Percentiles rank a stretch among this genome's conserved stretches.
Evolutionary conservation across 768 basidiomycete species (phyloP).

Genomic region (Tylopilus rubrobrunneus): DNA sequence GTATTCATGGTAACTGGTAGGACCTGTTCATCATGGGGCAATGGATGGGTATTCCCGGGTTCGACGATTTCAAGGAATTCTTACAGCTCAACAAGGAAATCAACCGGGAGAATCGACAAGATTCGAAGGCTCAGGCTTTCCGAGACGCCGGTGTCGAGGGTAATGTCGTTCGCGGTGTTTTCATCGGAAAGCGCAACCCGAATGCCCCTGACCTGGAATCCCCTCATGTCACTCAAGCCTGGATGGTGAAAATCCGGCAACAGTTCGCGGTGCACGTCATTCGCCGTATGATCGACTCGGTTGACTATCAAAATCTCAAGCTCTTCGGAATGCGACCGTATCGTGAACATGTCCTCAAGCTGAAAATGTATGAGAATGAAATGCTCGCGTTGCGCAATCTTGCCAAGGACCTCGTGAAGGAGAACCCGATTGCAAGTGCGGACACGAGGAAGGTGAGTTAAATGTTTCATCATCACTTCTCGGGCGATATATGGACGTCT

Average conservation of each 20-base stretch:
- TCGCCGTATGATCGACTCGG: background rate
- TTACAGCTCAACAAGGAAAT: background rate
- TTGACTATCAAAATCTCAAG: background rate
- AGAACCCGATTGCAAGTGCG: too few species aligned
- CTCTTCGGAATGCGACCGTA: background rate
- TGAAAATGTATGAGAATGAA: too few species aligned
- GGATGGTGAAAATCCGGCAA: too few species aligned
- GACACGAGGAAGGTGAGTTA: too few species aligned
- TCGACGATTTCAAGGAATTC: background rate
- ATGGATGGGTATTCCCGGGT: background rate
- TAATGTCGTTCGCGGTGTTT: background rate
- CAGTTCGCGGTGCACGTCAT: background rate
- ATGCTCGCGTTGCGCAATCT: too few species aligned
- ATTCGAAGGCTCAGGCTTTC: background rate
- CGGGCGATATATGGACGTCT: too few species aligned
- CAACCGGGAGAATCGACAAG: background rate
- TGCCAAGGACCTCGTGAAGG: too few species aligned
- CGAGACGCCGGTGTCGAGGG: background rate
- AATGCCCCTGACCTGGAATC: background rate
- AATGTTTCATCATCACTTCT: too few species aligned
- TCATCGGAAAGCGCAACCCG: background rate
- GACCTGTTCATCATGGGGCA: background rate
- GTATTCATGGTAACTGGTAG: background rate
- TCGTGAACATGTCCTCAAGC: background rate
- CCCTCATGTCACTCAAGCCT: too few species aligned